phyloP scores from a whole-genome alignment of 1,139 yeast genomes.

The Starmera stellimalicola region DNA sequence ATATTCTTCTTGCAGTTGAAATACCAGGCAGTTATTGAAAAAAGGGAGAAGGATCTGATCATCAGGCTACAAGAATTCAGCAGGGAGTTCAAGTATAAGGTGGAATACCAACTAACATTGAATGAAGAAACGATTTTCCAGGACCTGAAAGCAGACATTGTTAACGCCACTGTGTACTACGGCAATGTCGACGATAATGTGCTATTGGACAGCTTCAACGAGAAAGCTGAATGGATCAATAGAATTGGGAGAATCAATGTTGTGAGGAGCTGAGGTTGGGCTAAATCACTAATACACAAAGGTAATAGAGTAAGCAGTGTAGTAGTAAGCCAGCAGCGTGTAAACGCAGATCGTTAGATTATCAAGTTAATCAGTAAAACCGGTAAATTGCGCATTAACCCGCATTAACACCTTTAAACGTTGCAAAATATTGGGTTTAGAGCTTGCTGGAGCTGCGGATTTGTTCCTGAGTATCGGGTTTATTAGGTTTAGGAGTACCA shows the following conservation, averaged over 20 bases:
- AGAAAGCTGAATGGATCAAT: slow-evolving; percentile 2
- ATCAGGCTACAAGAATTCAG: slow-evolving; percentile 12
- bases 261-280: not conserved
- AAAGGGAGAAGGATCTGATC: slow-evolving; percentile 2
- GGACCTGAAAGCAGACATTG: not conserved
- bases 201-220: slow-evolving; percentile 7
- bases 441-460: too few species aligned
- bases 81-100: slow-evolving; percentile 10
- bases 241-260: not conserved
- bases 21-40: slow-evolving; percentile 6
- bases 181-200: slow-evolving; percentile 6
- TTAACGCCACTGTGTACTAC: slow-evolving; percentile 8
- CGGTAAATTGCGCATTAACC: too few species aligned
- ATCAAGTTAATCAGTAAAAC: too few species aligned
- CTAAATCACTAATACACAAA: too few species aligned
- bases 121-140: slow-evolving; percentile 6
- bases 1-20: slow-evolving; percentile 9
- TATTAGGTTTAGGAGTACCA: too few species aligned
- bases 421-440: too few species aligned
- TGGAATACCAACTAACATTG: slow-evolving; percentile 4
- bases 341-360: too few species aligned
- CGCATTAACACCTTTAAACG: too few species aligned
- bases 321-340: too few species aligned
- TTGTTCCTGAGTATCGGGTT: too few species aligned
- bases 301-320: too few species aligned